Evolutionary conservation across 148 eudicot species (phyloP), one percentile per base, ranked within the genome.

Genomic region (Silene conica): DNA sequence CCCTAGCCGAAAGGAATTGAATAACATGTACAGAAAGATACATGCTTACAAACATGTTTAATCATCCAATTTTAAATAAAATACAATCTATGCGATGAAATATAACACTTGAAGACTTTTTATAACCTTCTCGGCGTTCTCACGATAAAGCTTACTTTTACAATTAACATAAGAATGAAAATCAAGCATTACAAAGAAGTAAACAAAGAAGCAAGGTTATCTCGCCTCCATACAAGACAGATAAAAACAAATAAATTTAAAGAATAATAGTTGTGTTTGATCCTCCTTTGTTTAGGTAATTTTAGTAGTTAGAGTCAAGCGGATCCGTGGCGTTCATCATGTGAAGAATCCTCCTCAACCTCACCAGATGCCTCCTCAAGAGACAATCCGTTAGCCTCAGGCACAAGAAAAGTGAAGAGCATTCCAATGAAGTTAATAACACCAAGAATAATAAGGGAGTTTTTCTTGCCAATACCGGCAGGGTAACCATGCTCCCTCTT

Each of bases 331-430:
- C 50, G 0, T 25, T 13, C 38, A 28, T 18, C 66, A 4, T 60
- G 64, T 0, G 77, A 80, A 3, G 83, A 83, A 5, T 77, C 79
- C 20, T 87, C 85, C 9, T 76, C 67, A 16, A 31, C 59, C 79
- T 92, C 97, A 3, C 76, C 79, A 0, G 94, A 79, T 65, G 85
- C 73, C 50, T 92, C 92, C 71, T 92, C 97, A n/a, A 92, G 76
- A 1, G 97, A 92, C 71, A 76, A 87, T 1, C 95, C 95, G 5
- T 89, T 92, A 0, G 95, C 62, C 73, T 92, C 97, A 0, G 97
- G 97, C 52, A 92, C 91, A 75, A 87, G 73, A 69, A 92, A 83
- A 8, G 97, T 92, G 57, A 86, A 89, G 5, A 79, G 4, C 72
- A 92, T 75, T 0, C 97, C 97, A 13, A 89, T 26, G 6, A 81